phyloP scores from a whole-genome alignment of 768 basidiomycete species.

The Psilocybe subaeruginosa region DNA sequence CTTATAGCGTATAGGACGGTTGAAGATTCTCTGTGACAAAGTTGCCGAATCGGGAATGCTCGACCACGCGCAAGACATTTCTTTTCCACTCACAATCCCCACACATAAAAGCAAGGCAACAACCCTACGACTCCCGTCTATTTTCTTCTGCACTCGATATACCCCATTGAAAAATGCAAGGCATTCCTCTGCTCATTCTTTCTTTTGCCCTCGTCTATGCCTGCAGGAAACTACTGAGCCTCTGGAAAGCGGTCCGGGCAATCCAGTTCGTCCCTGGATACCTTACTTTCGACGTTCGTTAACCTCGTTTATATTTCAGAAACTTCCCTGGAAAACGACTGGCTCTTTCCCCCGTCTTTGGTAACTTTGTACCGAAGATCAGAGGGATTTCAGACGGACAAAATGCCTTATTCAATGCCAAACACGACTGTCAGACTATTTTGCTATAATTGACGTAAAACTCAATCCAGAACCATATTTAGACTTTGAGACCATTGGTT shows the following conservation, averaged over 20 bases:
- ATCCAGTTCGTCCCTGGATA: conserved; percentile 27
- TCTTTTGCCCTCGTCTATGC: conserved; percentile 23
- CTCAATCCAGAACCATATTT: neutral
- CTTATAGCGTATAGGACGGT: too few relatives aligned
- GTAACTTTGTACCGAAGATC: conserved; percentile 30
- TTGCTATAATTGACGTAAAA: neutral
- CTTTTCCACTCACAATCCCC: neutral
- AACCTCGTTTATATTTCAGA: conserved; percentile 17
- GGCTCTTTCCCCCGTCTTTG: conserved; percentile 28
- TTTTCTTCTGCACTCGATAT: neutral
- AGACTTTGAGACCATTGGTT: conserved; percentile 36
- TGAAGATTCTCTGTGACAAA: neutral
- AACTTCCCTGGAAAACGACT: conserved; percentile 35
- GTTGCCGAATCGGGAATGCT: neutral
- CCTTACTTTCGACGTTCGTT: neutral
- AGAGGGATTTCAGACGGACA: conserved; percentile 31
- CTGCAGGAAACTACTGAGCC: conserved; percentile 22
- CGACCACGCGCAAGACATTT: neutral
- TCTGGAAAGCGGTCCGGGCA: conserved; percentile 25
- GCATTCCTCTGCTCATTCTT: conserved; percentile 9
- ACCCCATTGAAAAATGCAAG: conserved; percentile 1
- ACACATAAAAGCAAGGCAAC: neutral
- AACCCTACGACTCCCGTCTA: neutral
- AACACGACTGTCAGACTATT: conserved; percentile 30
- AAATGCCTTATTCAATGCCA: conserved; percentile 32